Evolutionary conservation across 2,329 filamentous ascomycete genomes (phyloP).

Genomic region (Alternaria atra): DNA sequence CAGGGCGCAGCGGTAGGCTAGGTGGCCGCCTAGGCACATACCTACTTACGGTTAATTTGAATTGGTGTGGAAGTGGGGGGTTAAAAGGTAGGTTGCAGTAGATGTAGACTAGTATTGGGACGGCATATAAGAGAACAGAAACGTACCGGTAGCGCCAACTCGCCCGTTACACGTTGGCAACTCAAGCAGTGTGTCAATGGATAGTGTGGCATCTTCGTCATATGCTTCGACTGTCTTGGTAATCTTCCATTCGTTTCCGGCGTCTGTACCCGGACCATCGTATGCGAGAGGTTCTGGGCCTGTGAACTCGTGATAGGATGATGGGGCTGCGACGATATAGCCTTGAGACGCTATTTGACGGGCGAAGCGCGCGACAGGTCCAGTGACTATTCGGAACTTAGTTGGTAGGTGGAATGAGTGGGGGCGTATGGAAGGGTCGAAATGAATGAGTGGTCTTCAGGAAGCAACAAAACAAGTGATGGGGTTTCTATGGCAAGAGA

Average conservation of each 20-base stretch:
- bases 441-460: neutral
- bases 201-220: slow-evolving; percentile 66
- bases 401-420: neutral
- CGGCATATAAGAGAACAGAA: neutral
- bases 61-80: neutral
- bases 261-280: slow-evolving; percentile 85
- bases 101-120: neutral
- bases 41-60: slow-evolving; percentile 14
- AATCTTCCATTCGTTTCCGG: slow-evolving; percentile 87
- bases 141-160: slow-evolving; percentile 58
- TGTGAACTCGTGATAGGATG: slow-evolving; percentile 92
- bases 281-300: slow-evolving; percentile 85
- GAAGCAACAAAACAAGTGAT: neutral
- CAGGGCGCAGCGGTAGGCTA: slow-evolving; percentile 77
- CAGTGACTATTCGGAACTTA: slow-evolving; percentile 68
- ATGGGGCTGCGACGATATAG: slow-evolving; percentile 91
- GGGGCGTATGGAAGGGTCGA: neutral
- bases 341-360: slow-evolving; percentile 91
- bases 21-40: slow-evolving; percentile 93
- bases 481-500: neutral
- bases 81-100: too few relatives aligned
- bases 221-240: slow-evolving; percentile 86
- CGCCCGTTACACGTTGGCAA: slow-evolving; percentile 71
- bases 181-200: slow-evolving; percentile 52
- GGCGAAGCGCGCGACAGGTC: slow-evolving; percentile 87